Evolutionary conservation across 2,329 filamentous ascomycete genomes (phyloP).

Genomic region (Colletotrichum cuscutae): DNA sequence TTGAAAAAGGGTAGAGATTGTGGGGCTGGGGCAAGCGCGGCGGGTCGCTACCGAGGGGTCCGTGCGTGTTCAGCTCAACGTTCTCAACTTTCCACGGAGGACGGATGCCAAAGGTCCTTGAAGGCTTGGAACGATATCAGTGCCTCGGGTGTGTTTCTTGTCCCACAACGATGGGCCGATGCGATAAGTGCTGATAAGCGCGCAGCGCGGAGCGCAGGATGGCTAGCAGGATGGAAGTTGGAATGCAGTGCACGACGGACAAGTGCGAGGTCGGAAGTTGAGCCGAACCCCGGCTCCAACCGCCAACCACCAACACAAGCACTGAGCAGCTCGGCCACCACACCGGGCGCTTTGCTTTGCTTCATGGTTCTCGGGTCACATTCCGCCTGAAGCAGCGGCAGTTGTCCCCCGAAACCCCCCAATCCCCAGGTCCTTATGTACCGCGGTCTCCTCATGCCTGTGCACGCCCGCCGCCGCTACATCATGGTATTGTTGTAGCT

Average conservation of each 20-base stretch:
- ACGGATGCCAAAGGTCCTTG: background rate
- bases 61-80: background rate
- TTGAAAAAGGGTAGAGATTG: constrained; percentile 28
- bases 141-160: background rate
- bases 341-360: background rate
- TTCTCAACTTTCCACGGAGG: background rate
- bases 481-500: constrained; percentile 16
- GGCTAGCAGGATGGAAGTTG: too few relatives aligned
- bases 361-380: constrained; percentile 18
- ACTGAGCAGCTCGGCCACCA: background rate
- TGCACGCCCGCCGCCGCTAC: background rate
- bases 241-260: background rate
- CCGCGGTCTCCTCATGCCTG: constrained; percentile 12
- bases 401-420: background rate
- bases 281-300: background rate
- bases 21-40: background rate
- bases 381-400: constrained; percentile 16
- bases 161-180: background rate
- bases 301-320: background rate
- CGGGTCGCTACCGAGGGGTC: constrained; percentile 16
- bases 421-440: constrained; percentile 27
- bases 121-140: too few relatives aligned
- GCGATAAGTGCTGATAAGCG: background rate
- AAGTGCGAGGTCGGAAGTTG: constrained; percentile 5
- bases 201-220: background rate